Percentiles rank a stretch among this genome's conserved stretches.
These are phyloP conservation scores for Orbilia quercus DNA, from an alignment of 2,329 filamentous ascomycete species.

Conservation along the genomic window DNA sequence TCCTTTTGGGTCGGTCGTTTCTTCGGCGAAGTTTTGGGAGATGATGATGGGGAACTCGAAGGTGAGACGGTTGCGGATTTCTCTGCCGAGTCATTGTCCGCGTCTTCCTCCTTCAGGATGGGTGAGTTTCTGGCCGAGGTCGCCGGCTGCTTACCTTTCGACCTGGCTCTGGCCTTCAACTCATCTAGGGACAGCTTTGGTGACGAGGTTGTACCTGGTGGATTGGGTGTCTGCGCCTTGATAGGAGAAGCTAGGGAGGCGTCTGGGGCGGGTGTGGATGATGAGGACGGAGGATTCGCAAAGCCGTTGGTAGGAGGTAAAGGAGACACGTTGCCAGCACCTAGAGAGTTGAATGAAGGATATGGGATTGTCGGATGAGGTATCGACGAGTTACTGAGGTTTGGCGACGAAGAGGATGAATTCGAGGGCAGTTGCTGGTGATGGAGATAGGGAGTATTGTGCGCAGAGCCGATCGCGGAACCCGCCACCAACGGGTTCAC, in stretches of 20 bases:
- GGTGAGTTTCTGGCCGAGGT: conserved; percentile 43
- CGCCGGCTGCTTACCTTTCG: conserved; percentile 42
- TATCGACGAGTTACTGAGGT: conserved; percentile 51
- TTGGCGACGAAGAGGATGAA: conserved; percentile 47
- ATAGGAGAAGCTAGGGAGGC: conserved; percentile 41
- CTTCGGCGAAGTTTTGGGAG: conserved; percentile 46
- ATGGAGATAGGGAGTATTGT: conserved; percentile 48
- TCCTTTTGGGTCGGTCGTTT: conserved; percentile 58
- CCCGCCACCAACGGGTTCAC: conserved; percentile 26
- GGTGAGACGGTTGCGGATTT: conserved; percentile 25
- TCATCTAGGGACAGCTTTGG: conserved; percentile 50
- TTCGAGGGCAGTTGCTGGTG: conserved; percentile 38
- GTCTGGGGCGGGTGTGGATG: conserved; percentile 42
- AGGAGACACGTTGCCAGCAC: conserved; percentile 41
- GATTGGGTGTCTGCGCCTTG: conserved; percentile 40
- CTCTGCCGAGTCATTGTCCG: conserved; percentile 14
- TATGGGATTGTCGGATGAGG: conserved; percentile 36
- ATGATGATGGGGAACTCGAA: conserved; percentile 26
- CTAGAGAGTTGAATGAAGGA: conserved; percentile 36
- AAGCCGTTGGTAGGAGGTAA: conserved; percentile 51
- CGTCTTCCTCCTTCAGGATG: conserved; percentile 39
- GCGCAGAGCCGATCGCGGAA: conserved; percentile 22
- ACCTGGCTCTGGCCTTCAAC: conserved; percentile 41
- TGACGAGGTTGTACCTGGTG: conserved; percentile 38
- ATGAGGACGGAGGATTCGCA: conserved; percentile 34